phyloP scores from a whole-genome alignment of 2,329 filamentous ascomycete genomes.

The Didymella pomorum region DNA sequence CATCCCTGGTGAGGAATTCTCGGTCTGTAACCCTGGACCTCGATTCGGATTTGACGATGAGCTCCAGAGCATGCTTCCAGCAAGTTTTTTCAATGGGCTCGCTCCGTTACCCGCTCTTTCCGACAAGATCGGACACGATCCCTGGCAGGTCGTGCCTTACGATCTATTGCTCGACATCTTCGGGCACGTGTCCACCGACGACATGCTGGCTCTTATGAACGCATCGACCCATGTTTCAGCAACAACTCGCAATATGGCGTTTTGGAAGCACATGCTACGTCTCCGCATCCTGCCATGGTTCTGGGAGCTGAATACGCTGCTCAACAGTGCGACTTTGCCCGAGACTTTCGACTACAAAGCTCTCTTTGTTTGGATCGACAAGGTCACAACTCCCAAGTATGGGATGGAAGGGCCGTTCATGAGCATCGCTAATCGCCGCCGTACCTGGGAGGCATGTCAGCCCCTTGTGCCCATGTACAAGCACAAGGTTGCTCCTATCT shows the following conservation, averaged over 20 bases:
- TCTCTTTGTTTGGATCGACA: slow-evolving; percentile 35
- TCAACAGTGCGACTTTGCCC: neutral
- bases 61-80: neutral
- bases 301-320: slow-evolving; percentile 11
- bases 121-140: slow-evolving; percentile 24
- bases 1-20: slow-evolving; percentile 28
- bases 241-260: slow-evolving; percentile 16
- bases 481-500: neutral
- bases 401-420: slow-evolving; percentile 37
- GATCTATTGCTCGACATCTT: slow-evolving; percentile 25
- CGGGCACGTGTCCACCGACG: slow-evolving; percentile 12
- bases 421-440: slow-evolving; percentile 44
- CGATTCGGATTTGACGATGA: neutral
- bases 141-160: slow-evolving; percentile 23
- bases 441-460: slow-evolving; percentile 37
- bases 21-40: slow-evolving; percentile 17
- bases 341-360: slow-evolving; percentile 25
- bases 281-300: slow-evolving; percentile 27
- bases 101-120: neutral
- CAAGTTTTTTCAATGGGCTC: neutral
- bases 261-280: slow-evolving; percentile 30
- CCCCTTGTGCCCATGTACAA: slow-evolving; percentile 15
- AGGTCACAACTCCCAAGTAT: slow-evolving; percentile 23
- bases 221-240: slow-evolving; percentile 24
- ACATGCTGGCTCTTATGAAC: slow-evolving; percentile 22